Evolutionary conservation across 108 stramenopile species (phyloP).

Genomic region (Cyclotella kingstonii): DNA sequence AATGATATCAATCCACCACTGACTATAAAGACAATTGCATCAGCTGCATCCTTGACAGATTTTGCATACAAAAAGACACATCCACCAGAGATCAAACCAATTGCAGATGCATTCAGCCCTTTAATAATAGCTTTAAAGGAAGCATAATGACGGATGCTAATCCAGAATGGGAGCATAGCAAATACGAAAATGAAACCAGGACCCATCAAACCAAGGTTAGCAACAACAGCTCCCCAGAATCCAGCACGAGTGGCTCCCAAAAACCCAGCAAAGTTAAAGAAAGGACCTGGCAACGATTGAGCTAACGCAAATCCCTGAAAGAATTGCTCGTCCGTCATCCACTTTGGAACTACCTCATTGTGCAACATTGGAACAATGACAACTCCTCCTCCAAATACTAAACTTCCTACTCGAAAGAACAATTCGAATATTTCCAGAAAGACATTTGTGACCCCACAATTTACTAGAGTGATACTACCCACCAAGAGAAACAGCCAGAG

Average conservation of each 20-base stretch:
- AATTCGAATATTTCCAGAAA: slow-evolving; percentile 87
- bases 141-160: slow-evolving; percentile 68
- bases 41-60: slow-evolving; percentile 64
- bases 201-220: slow-evolving; percentile 83
- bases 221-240: slow-evolving; percentile 83
- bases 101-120: slow-evolving; percentile 83
- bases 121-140: slow-evolving; percentile 76
- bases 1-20: slow-evolving; percentile 59
- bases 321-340: slow-evolving; percentile 84
- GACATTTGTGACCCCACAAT: slow-evolving; percentile 46
- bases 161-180: slow-evolving; percentile 92
- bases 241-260: slow-evolving; percentile 85
- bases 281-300: slow-evolving; percentile 72
- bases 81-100: slow-evolving; percentile 85
- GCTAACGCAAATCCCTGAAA: slow-evolving; percentile 61
- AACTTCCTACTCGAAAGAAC: slow-evolving; percentile 85
- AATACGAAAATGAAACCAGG: slow-evolving; percentile 91
- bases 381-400: slow-evolving; percentile 94
- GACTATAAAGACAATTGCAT: slow-evolving; percentile 79
- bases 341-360: slow-evolving; percentile 84
- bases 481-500: slow-evolving; percentile 63
- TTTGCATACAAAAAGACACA: slow-evolving; percentile 80
- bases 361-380: slow-evolving; percentile 93
- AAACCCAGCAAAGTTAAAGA: slow-evolving; percentile 93
- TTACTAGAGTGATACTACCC: slow-evolving; percentile 46